Percentiles rank a stretch among this genome's conserved stretches.
These are phyloP conservation scores for Candolleomyces eurysporus DNA, from an alignment of 768 basidiomycete species.

Conservation along the genomic window DNA sequence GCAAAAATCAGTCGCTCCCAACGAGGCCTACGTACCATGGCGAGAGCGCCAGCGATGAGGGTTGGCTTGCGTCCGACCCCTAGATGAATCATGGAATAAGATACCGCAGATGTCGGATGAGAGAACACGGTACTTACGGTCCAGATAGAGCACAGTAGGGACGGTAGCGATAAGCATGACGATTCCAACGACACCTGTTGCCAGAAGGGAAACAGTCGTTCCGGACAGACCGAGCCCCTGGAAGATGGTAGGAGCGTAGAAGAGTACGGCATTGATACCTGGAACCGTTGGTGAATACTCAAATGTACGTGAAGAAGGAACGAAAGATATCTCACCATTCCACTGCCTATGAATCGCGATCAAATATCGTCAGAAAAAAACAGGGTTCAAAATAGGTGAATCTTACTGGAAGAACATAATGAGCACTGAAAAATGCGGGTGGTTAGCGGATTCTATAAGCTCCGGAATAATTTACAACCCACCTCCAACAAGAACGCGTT, in stretches of 20 bases:
- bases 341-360: not conserved
- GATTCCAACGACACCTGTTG: slow-evolving; percentile 1
- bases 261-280: slow-evolving; percentile 1
- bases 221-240: slow-evolving; percentile 2
- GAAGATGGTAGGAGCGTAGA: slow-evolving; percentile 1
- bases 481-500: not conserved
- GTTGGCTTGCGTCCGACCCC: not conserved
- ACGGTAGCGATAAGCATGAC: slow-evolving; percentile 4
- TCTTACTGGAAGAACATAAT: slow-evolving; percentile 3
- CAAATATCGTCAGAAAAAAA: not conserved
- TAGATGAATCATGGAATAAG: not conserved
- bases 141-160: not conserved
- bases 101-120: not conserved
- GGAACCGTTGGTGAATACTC: not conserved
- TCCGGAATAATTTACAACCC: not conserved
- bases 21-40: not conserved
- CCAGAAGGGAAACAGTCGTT: slow-evolving; percentile 1
- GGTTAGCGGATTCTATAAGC: not conserved
- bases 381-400: not conserved
- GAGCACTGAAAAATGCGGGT: not conserved
- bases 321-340: not conserved
- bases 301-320: not conserved
- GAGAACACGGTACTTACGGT: not conserved
- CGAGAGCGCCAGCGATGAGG: not conserved
- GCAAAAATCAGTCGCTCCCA: not conserved